Base-by-base conservation (phyloP, 768 basidiomycete genomes). In the Mycena pura region DNA sequence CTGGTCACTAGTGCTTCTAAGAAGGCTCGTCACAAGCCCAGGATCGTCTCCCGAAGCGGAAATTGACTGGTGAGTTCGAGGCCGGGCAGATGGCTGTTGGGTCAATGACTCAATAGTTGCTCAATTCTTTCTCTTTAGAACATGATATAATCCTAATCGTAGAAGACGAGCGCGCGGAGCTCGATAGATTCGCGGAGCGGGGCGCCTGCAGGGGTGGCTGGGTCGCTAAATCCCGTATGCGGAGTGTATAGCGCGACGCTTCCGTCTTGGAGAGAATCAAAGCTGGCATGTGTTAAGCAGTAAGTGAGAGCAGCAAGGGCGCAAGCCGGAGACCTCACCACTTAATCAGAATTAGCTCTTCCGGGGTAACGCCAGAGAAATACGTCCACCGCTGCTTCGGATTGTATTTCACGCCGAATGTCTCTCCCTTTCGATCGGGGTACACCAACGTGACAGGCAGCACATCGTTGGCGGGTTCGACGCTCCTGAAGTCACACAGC, bases 261-360 rank as follows among this genome's bases (percentile, higher is more conserved):
- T 1, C 75, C 78, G 46, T 80, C 77, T 57, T 78, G 65, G 10
- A 71, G 43, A 1, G 80, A 79, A 60, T 81, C 80, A 53, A 73
- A 80, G 57, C 80, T 81, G 6, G 24, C 54, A 17, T n/a, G n/a
- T 22, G 24, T 11, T 22, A 14, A 44, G 13, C 7, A 44, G 41
- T 17, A 36, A 21, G 7, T 11, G 10, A 9, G 9, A 5, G 5
- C 7, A 21, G 14, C 29, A 4, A 38, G 32, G 32, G 38, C 15
- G 21, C 47, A 17, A n/a, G 25, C 17, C 2, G 25, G 27, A 62
- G n/a, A n/a, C n/a, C 79, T 49, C 48, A 82, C 83, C 84, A 86
- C 71, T 86, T 86, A 50, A 86, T 80, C 28, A 86, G 67, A 8
- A 84, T 76, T 19, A 78, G 49, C 62, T 86, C 85, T 3, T 84